phyloP scores from a whole-genome alignment of 2,329 filamentous ascomycete genomes.

The Botrytis fragariae region DNA sequence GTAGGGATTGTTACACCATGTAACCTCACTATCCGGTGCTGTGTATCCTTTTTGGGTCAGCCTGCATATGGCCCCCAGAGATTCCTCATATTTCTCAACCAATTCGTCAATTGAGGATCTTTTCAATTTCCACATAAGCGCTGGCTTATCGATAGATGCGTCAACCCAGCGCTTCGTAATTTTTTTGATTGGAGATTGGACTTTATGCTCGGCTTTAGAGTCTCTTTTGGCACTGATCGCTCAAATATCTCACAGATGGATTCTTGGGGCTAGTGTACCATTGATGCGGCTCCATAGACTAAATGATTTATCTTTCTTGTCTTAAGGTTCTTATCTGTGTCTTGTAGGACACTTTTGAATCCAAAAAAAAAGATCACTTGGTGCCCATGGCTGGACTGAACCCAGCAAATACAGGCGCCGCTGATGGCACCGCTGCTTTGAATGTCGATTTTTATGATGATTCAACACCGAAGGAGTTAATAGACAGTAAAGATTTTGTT shows the following conservation, averaged over 20 bases:
- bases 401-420: not conserved
- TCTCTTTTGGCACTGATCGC: not conserved
- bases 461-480: conserved; percentile 13
- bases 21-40: not conserved
- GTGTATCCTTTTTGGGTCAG: not conserved
- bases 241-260: not conserved
- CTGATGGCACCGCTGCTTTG: not conserved
- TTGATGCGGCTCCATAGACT: not conserved
- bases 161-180: not conserved
- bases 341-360: no score
- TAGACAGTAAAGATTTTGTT: no score
- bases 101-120: not conserved
- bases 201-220: not conserved
- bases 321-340: no score
- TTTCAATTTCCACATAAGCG: not conserved
- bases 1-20: not conserved
- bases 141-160: not conserved
- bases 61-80: no score
- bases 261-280: no score
- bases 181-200: not conserved
- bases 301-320: no score
- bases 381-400: not conserved
- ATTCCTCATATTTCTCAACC: fast-evolving
- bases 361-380: not conserved
- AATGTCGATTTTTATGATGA: conserved; percentile 12